phyloP scores from a whole-genome alignment of 208 protist species.

The Wallacemonas sp. region DNA sequence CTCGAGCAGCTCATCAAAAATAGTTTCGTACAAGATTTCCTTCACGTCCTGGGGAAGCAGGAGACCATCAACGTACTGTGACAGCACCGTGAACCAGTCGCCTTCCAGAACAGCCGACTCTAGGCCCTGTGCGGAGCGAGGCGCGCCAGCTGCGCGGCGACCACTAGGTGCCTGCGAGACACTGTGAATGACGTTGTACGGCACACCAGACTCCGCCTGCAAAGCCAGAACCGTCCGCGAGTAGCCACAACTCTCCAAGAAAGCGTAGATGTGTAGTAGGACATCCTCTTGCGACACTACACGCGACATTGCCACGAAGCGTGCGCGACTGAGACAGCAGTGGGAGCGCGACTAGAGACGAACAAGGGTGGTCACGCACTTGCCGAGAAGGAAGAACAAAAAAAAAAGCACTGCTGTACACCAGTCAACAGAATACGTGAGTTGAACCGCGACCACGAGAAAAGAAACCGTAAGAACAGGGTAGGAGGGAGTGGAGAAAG shows the following conservation, averaged over 20 bases:
- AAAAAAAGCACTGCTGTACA: no score
- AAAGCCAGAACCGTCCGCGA: slow-evolving; percentile 55
- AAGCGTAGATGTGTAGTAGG: slow-evolving; percentile 65
- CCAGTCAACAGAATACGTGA: no score
- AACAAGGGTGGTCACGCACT: no score
- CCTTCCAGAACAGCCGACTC: slow-evolving; percentile 61
- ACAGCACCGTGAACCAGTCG: slow-evolving; percentile 68
- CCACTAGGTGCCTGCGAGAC: slow-evolving; percentile 1
- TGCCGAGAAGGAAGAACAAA: no score
- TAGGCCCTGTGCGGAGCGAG: slow-evolving; percentile 27
- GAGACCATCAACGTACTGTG: slow-evolving; percentile 56
- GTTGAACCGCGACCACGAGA: no score
- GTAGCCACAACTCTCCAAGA: slow-evolving; percentile 68
- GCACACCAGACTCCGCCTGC: slow-evolving; percentile 74
- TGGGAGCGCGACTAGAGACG: background rate
- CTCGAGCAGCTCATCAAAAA: slow-evolving; percentile 78
- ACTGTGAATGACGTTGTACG: slow-evolving; percentile 72
- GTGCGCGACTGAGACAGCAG: slow-evolving; percentile 6
- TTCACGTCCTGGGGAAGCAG: slow-evolving; percentile 70
- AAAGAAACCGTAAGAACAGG: slow-evolving; percentile 15
- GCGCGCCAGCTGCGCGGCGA: background rate
- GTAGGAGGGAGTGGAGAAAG: background rate
- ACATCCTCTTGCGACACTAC: slow-evolving; percentile 62
- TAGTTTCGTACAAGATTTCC: slow-evolving; percentile 67
- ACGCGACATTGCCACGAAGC: background rate